phyloP scores from a whole-genome alignment of 352 stramenopile genomes.

The Phytophthora macrochlamydospora region DNA sequence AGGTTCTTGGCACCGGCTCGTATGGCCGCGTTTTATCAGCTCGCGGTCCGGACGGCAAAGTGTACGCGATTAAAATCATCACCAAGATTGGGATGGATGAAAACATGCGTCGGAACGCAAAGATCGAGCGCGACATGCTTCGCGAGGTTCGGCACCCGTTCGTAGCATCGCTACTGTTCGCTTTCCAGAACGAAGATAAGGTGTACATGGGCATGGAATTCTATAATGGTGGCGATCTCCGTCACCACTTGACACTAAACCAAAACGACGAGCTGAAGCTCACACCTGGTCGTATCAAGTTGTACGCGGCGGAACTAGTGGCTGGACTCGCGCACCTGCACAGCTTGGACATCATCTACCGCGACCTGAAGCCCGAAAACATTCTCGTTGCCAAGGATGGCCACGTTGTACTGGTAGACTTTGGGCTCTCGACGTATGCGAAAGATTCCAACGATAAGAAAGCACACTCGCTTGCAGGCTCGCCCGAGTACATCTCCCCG shows the following conservation, averaged over 20 bases:
- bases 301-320: conserved; percentile 88
- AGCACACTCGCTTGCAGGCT: conserved; percentile 76
- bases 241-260: conserved; percentile 80
- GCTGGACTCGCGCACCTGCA: conserved; percentile 88
- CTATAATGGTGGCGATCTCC: conserved; percentile 96
- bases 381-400: conserved; percentile 90
- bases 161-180: conserved; percentile 96
- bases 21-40: conserved; percentile 87
- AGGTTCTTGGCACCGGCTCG: conserved; percentile 83
- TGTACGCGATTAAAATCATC: conserved; percentile 91
- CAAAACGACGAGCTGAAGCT: conserved; percentile 68
- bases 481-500: conserved; percentile 92
- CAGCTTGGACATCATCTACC: conserved; percentile 88
- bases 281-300: conserved; percentile 72
- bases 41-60: conserved; percentile 59
- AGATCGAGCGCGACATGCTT: conserved; percentile 95
- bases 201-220: conserved; percentile 99
- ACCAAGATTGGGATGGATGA: conserved; percentile 91
- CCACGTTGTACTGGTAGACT: conserved; percentile 90
- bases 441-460: conserved; percentile 55
- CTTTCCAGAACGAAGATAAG: conserved; percentile 98
- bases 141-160: conserved; percentile 96
- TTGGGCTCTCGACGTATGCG: conserved; percentile 88
- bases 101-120: conserved; percentile 77
- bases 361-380: conserved; percentile 93